Conservation (phyloP, 306 rosid species). For the Crotalaria pallida region DNA sequence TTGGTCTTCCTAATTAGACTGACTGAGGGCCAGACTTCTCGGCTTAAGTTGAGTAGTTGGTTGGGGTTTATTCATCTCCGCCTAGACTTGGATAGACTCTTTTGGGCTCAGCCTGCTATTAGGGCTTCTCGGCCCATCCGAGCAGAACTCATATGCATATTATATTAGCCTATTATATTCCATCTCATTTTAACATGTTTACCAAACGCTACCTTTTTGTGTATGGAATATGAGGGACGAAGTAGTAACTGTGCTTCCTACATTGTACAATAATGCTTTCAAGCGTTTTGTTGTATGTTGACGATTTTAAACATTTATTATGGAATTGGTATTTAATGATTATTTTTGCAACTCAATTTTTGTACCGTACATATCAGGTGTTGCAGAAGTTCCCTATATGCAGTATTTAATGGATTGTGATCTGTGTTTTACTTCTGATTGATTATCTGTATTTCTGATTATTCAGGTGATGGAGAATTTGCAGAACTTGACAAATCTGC, state of each 20-base stretch:
- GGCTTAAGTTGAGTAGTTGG: too few species aligned
- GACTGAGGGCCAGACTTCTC: too few species aligned
- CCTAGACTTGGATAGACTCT: too few species aligned
- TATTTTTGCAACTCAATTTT: not conserved
- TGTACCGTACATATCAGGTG: not conserved
- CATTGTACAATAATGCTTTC: too few species aligned
- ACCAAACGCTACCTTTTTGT: not conserved
- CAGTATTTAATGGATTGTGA: not conserved
- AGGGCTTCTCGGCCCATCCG: too few species aligned
- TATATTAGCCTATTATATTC: too few species aligned
- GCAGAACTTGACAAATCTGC: constrained; percentile 51
- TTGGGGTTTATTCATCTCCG: too few species aligned
- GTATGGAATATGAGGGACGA: not conserved
- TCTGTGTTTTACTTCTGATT: not conserved
- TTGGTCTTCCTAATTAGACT: too few species aligned
- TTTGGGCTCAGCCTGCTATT: too few species aligned
- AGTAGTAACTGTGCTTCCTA: not conserved
- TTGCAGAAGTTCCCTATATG: not conserved
- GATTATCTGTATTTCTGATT: not conserved
- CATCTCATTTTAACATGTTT: too few species aligned
- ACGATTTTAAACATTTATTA: too few species aligned
- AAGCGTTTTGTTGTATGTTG: not conserved
- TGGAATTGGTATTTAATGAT: not conserved
- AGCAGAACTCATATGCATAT: too few species aligned
- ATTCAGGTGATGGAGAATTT: constrained; percentile 86